phyloP scores from a whole-genome alignment of 805 yeast species.

The Yamadazyma takamatsuzukensis region DNA sequence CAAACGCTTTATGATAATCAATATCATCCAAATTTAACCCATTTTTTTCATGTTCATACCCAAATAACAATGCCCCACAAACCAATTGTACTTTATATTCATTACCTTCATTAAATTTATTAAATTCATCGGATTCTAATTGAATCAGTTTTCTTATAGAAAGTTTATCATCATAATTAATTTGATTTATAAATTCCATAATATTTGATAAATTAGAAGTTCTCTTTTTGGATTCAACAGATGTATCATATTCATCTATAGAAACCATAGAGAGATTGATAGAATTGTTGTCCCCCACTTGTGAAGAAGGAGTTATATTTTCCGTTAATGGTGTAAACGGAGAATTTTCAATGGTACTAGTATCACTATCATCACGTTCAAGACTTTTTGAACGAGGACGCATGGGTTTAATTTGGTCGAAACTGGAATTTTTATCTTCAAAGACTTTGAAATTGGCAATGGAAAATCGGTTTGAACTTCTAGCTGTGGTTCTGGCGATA shows the following conservation, averaged over 20 bases:
- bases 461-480: constrained; percentile 6
- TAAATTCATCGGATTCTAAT: constrained; percentile 1
- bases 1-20: constrained; percentile 4
- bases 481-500: neutral
- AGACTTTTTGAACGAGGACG: too few relatives aligned
- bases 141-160: neutral
- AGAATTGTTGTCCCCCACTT: constrained; percentile 6
- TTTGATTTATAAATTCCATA: constrained; percentile 11
- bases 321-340: constrained; percentile 10
- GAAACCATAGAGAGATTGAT: constrained; percentile 7
- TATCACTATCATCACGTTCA: constrained; percentile 2
- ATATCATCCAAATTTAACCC: constrained; percentile 8
- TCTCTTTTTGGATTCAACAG: constrained; percentile 2
- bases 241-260: constrained; percentile 6
- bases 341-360: constrained; percentile 6
- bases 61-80: constrained; percentile 5
- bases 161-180: constrained; percentile 7
- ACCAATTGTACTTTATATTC: constrained; percentile 7
- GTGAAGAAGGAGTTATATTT: too few relatives aligned
- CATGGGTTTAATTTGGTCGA: too few relatives aligned
- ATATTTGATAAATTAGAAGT: constrained; percentile 9
- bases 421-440: constrained; percentile 1
- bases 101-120: constrained; percentile 4
- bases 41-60: constrained; percentile 6
- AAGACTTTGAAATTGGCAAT: constrained; percentile 1